Evolutionary conservation across 805 yeast genomes (phyloP).

Genomic region (Starmerella bombicola): DNA sequence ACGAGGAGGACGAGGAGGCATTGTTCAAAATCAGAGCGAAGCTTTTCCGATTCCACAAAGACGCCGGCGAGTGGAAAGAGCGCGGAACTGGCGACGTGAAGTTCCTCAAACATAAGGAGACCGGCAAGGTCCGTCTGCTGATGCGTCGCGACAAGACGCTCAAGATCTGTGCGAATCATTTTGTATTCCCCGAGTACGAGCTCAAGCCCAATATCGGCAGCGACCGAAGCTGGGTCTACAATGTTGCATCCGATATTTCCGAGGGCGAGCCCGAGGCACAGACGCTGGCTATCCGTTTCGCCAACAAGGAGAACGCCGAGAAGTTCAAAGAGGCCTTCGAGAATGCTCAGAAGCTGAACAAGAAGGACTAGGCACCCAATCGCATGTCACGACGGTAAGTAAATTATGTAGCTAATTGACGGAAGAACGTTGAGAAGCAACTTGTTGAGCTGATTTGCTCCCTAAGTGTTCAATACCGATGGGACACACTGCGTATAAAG

Average conservation of each 20-base stretch:
- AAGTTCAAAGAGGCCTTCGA: constrained; percentile 87
- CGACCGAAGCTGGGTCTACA: constrained; percentile 97
- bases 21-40: constrained; percentile 83
- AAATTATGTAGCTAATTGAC: too few species aligned
- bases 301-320: constrained; percentile 58
- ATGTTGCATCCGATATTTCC: constrained; percentile 83
- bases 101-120: constrained; percentile 75
- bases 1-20: constrained; percentile 81
- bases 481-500: too few species aligned
- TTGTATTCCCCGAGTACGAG: constrained; percentile 57
- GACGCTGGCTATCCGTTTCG: constrained; percentile 90
- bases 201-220: constrained; percentile 90
- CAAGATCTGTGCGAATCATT: constrained; percentile 96
- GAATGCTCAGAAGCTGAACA: constrained; percentile 62
- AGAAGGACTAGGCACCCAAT: constrained; percentile 24
- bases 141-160: constrained; percentile 99
- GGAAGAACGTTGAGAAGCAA: too few species aligned
- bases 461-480: too few species aligned
- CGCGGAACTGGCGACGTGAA: constrained; percentile 98
- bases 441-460: too few species aligned
- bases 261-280: constrained; percentile 95
- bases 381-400: background rate
- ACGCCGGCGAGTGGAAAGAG: constrained; percentile 86
- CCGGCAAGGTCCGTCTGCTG: constrained; percentile 73
- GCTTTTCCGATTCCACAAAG: constrained; percentile 62